These are phyloP conservation scores for Picea sitchensis DNA, from an alignment of 75 land plant species.

Conservation along the genomic window DNA sequence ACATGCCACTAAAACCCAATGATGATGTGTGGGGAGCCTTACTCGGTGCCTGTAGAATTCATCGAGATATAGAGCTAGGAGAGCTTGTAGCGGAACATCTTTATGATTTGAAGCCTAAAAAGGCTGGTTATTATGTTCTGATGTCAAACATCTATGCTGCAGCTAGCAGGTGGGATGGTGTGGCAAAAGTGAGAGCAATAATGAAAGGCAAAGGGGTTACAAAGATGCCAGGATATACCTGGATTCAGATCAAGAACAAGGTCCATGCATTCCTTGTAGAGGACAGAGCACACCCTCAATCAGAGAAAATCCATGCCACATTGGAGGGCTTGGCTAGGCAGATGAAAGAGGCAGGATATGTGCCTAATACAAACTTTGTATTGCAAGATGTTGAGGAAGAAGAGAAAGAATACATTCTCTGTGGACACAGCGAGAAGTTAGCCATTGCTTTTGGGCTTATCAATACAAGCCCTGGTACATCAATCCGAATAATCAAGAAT, in stretches of 20 bases:
- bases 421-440: slow-evolving; percentile 12
- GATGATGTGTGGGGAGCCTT: slow-evolving; percentile 16
- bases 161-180: no score
- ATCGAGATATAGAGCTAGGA: slow-evolving; percentile 7
- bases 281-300: slow-evolving; percentile 10
- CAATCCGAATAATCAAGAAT: slow-evolving; percentile 3
- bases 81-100: no score
- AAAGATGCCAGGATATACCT: slow-evolving; percentile 13
- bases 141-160: no score
- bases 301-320: background rate
- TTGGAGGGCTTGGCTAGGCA: background rate
- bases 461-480: slow-evolving; percentile 1
- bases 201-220: slow-evolving; percentile 5
- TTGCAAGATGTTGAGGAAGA: slow-evolving; percentile 14
- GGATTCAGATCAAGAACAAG: background rate
- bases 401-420: background rate
- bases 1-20: slow-evolving; percentile 13
- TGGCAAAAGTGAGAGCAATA: no score
- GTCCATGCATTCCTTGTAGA: slow-evolving; percentile 2
- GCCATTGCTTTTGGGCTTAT: slow-evolving; percentile 13
- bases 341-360: slow-evolving; percentile 11
- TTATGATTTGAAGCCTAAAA: no score
- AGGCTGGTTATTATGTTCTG: no score
- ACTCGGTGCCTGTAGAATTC: slow-evolving; percentile 13
- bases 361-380: slow-evolving; percentile 1